Evolutionary conservation across 108 stramenopile genomes (phyloP), one percentile per base, ranked within the genome.

Genomic region (Conticribra weissflogii): DNA sequence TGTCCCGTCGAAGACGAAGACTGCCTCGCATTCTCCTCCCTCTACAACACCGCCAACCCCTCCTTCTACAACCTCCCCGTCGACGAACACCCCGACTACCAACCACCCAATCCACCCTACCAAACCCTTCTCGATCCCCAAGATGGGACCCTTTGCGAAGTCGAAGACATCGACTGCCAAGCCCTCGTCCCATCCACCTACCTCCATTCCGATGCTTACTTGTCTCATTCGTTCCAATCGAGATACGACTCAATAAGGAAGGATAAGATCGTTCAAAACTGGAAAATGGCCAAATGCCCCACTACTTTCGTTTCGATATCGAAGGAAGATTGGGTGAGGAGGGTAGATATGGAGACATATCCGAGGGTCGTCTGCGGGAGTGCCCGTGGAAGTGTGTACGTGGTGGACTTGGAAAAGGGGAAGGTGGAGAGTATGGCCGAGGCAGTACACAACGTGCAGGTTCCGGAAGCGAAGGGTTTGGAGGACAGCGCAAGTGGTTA

Each of bases 281-380:
- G 74, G 74, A 36, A 32, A 19, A 3, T 19, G 3, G 74, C 66
- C 15, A 16, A 27, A 27, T 75, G 74, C 47, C 65, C 74, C n/a
- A 67, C 74, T 2, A 54, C 74, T 21, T 54, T 59, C 22, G 59
- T 66, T 0, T 50, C 59, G 25, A 52, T 74, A 18, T 53, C 65
- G 5, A 14, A 29, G 12, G 22, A 34, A 18, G 90, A 89, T 71
- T 87, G 85, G 83, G 74, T 92, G 0, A 66, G 90, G 33, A 56
- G 90, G n/a, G 64, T 92, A 1, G 76, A 78, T 32, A 66, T 92
- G 34, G 85, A 86, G 12, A 48, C 58, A 0, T 92, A 84, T 61
- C 90, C 90, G 1, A 60, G 87, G 54, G 90, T 59, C 0, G 90
- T 73, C 0, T 84, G 83, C 54, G 90, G 90, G 1, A 82, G 78